Base-by-base conservation (phyloP, 768 basidiomycete genomes). In the Symmetrospora coprosmae region DNA sequence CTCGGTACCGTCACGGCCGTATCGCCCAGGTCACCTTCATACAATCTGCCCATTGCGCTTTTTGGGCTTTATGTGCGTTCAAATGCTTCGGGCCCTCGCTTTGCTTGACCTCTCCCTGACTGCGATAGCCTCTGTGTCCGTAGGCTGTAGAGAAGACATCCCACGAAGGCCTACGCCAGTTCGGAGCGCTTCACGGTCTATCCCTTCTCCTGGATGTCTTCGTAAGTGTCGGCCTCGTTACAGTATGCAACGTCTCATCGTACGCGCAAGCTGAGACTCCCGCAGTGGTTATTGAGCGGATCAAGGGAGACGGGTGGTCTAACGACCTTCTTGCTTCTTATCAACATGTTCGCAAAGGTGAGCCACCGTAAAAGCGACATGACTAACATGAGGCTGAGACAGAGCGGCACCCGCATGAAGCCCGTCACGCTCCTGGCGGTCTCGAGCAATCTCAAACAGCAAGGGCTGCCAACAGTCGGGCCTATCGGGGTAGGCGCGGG, bases 41-140 rank as follows among this genome's bases (percentile, higher is more conserved):
- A 58, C 25, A 58, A 58, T 35, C 55, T 58, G 2, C 55, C 55
- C 16, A 58, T 58, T 19, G 55, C 55, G 2, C 55, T 58, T 25
- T 58, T 58, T 40, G 55, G 55, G 6, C 40, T 58, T 11, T 47
- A 45, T 34, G 55, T 58, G 28, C 23, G 55, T 45, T 6, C 49
- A 16, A 25, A 21, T 31, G 4, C 38, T 4, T 50, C 19, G 27
- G 33, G 13, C 33, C 47, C 6, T 30, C 47, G 21, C 8, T 49
- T 31, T 11, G 17, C 47, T 49, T 31, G 27, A 21, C 4, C 6
- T 31, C 47, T 19, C 33, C 47, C n/a, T 30, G n/a, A 49, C 47
- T 23, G 16, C 8, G 21, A 16, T 9, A 46, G 25, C 11, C 43
- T 11, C 13, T 23, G 25, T 9, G 11, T 46, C 9, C 9, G 43